Evolutionary conservation across 1,284 basidiomycete species (phyloP).

Genomic region (Apiotrichum sp.): DNA sequence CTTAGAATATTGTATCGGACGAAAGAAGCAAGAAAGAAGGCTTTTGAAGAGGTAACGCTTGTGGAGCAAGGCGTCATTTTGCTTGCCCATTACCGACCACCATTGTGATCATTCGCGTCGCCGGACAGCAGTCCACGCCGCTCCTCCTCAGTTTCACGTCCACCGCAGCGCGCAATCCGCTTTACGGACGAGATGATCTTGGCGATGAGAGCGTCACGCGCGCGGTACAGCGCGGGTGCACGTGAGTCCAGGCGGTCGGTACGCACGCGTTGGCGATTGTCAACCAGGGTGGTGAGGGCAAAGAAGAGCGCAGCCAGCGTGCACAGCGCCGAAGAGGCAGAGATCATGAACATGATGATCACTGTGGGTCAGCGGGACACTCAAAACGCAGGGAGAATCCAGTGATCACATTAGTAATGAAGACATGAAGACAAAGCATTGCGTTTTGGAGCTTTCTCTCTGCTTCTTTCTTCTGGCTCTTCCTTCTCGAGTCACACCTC

Average conservation of each 20-base stretch:
- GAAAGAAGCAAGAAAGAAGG: no score
- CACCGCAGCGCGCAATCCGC: slow-evolving; percentile 8
- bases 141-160: slow-evolving; percentile 14
- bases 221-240: slow-evolving; percentile 53
- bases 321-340: slow-evolving; percentile 63
- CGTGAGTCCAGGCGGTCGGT: slow-evolving; percentile 58
- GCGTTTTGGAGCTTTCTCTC: no score
- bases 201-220: slow-evolving; percentile 11
- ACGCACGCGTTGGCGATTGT: slow-evolving; percentile 63
- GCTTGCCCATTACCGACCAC: no score
- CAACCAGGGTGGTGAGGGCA: slow-evolving; percentile 59
- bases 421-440: no score
- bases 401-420: no score
- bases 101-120: not conserved
- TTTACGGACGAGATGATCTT: not conserved
- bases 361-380: slow-evolving; percentile 38
- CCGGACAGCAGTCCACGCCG: slow-evolving; percentile 11
- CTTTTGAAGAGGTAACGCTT: no score
- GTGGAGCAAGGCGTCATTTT: no score
- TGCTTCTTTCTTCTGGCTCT: no score
- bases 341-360: slow-evolving; percentile 88
- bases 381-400: no score
- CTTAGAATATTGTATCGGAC: no score
- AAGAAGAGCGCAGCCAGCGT: slow-evolving; percentile 60
- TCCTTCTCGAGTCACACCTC: no score